These are phyloP conservation scores for Fusarium anthophilum DNA, from an alignment of 2,329 filamentous ascomycete species.

Conservation along the genomic window DNA sequence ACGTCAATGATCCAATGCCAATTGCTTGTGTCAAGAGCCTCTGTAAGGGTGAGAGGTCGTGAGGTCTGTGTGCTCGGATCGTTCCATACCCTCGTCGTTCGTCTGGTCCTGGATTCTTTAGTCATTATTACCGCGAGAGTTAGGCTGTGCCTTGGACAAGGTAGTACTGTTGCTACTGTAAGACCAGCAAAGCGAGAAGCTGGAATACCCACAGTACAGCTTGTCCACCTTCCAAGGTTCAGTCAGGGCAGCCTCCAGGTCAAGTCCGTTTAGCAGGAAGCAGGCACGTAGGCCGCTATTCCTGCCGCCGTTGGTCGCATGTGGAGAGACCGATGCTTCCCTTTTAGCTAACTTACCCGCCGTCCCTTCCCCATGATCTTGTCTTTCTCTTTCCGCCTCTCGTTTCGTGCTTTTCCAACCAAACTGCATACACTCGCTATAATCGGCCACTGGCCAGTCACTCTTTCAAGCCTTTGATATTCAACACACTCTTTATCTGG, in stretches of 20 bases:
- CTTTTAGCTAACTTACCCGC: constrained; percentile 40
- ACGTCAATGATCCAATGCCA: constrained; percentile 30
- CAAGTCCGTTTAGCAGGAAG: neutral
- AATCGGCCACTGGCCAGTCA: constrained; percentile 43
- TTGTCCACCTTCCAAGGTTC: constrained; percentile 19
- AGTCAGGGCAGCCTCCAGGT: neutral
- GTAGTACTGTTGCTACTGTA: neutral
- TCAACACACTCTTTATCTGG: constrained; percentile 36
- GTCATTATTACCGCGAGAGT: constrained; percentile 14
- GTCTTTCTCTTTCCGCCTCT: constrained; percentile 34
- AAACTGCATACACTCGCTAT: constrained; percentile 41
- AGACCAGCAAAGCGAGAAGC: neutral
- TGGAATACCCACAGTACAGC: constrained; percentile 25
- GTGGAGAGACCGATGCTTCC: constrained; percentile 35
- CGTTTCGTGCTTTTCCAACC: constrained; percentile 35
- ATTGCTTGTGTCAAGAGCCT: constrained; percentile 11
- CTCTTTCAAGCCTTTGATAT: constrained; percentile 37
- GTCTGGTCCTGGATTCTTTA: constrained; percentile 11
- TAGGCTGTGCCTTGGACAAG: constrained; percentile 2
- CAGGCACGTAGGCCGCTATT: constrained; percentile 18
- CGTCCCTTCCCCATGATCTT: constrained; percentile 37
- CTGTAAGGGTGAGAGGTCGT: constrained; percentile 31
- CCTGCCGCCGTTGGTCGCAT: constrained; percentile 37
- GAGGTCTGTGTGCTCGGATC: constrained; percentile 27
- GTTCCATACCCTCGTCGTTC: constrained; percentile 29